phyloP scores from a whole-genome alignment of 169 alveolate genomes.

The Plasmodium ovale region DNA sequence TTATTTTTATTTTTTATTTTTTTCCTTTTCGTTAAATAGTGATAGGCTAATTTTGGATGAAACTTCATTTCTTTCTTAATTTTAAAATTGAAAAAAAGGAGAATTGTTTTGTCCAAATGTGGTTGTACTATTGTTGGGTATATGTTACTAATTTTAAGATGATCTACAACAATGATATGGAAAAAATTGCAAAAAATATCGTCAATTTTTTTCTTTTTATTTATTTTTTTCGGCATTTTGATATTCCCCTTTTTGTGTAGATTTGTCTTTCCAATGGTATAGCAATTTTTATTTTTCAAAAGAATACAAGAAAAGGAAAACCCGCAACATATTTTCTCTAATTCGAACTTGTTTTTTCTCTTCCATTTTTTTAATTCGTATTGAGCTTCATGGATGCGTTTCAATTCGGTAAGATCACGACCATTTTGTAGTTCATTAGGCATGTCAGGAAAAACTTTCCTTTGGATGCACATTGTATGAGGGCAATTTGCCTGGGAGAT shows the following conservation, averaged over 20 bases:
- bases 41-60: neutral
- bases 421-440: too few relatives aligned
- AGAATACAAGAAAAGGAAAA: constrained; percentile 61
- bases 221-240: constrained; percentile 16
- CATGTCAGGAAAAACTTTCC: too few relatives aligned
- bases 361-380: constrained; percentile 1
- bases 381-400: neutral
- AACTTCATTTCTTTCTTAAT: constrained; percentile 7
- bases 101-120: neutral
- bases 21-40: neutral
- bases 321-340: constrained; percentile 61
- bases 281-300: constrained; percentile 42
- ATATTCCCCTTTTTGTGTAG: neutral
- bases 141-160: constrained; percentile 33
- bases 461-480: too few relatives aligned
- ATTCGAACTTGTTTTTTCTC: constrained; percentile 4
- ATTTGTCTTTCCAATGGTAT: constrained; percentile 28
- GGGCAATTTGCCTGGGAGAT: too few relatives aligned
- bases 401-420: neutral
- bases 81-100: constrained; percentile 29
- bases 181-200: constrained; percentile 42
- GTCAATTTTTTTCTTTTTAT: constrained; percentile 59
- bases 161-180: constrained; percentile 40
- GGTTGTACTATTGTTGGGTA: constrained; percentile 41
- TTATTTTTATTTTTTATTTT: neutral